Base-by-base conservation (phyloP, 495 filamentous ascomycete genomes). In the Venustampulla echinocandica region DNA sequence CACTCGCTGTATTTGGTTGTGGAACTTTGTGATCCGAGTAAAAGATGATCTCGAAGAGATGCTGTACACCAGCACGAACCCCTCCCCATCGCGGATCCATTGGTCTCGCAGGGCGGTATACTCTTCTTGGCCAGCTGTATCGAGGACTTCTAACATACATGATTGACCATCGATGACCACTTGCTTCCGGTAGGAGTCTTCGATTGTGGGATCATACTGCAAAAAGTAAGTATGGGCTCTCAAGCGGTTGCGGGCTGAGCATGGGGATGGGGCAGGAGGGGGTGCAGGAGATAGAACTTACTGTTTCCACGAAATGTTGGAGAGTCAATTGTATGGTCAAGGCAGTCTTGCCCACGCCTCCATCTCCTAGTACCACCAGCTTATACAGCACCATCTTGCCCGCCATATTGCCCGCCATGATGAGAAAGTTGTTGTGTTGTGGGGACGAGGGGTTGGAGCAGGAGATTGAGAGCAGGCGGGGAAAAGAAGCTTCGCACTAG, bases 111-210 rank as follows among this genome's bases (percentile, higher is more conserved):
- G 71, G 28, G 93, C 92, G 44, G 90, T 97, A 65, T 98, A 98
- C 68, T 98, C 92, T 68, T 98, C 92, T 66, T 98, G 93, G n/a
- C 92, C 92, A 24, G 92, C 92, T 23, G 93, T 98, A 70, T 98
- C 92, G 49, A 98, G 76, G 28, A 97, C 90, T 68, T 98, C 92
- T 57, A 97, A 77, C 92, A 98, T 97, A 71, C 92, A 96, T 17
- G 92, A 85, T 61, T 93, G 87, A 48, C 82, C 79, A 64, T 98
- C 92, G 63, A 97, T 97, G 51, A 96, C 90, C 46, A 95, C 90
- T 69, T 97, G 93, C 70, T 96, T 97, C 53, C 92, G 81, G 65
- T 98, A 98, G 13, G 90, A 96, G 57, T 98, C 87, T 69, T 94
- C 87, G 61, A 94, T 94, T 50, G 87, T 97, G 20, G 92, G 92